These are phyloP conservation scores for Astragalus glycyphyllos DNA, from an alignment of 306 rosid species.

Conservation along the genomic window DNA sequence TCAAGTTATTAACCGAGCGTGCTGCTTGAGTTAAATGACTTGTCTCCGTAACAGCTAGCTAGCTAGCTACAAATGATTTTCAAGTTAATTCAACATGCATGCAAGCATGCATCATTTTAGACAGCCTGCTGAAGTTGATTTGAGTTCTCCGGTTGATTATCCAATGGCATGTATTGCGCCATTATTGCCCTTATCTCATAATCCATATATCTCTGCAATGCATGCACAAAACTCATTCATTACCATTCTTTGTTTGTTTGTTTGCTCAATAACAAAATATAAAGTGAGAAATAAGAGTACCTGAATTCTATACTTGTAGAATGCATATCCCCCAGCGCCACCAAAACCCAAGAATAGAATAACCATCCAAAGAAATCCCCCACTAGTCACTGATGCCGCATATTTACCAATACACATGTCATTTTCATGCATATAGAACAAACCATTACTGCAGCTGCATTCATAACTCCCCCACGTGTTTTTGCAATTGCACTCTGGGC, in stretches of 20 bases:
- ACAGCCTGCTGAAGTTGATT: conserved; percentile 53
- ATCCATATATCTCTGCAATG: conserved; percentile 97
- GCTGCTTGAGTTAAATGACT: too few species aligned
- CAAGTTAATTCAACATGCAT: conserved; percentile 51
- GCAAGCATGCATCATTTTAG: conserved; percentile 25
- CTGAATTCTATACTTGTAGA: conserved; percentile 97
- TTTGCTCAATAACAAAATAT: conserved; percentile 15
- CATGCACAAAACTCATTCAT: conserved; percentile 25
- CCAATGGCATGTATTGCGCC: conserved; percentile 99
- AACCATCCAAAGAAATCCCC: conserved; percentile 69
- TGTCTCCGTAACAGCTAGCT: too few species aligned
- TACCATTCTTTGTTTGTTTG: too few species aligned
- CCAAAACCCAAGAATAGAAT: conserved; percentile 66
- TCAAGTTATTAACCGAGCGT: too few species aligned
- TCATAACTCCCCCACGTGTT: conserved; percentile 95
- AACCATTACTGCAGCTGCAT: conserved; percentile 70
- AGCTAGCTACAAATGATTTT: too few species aligned
- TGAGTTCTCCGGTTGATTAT: conserved; percentile 68
- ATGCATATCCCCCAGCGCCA: conserved; percentile 74
- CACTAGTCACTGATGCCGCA: conserved; percentile 41
- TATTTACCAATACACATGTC: conserved; percentile 79
- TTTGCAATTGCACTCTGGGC: conserved; percentile 85
- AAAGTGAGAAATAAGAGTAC: conserved; percentile 47
- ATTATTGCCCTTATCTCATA: conserved; percentile 91
- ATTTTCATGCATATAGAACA: conserved; percentile 69